A percentile compares a stretch with the other conserved stretches of the same genome.
Evolutionary conservation across 768 basidiomycete genomes (phyloP).

Genomic region (Termitomyces sp.): DNA sequence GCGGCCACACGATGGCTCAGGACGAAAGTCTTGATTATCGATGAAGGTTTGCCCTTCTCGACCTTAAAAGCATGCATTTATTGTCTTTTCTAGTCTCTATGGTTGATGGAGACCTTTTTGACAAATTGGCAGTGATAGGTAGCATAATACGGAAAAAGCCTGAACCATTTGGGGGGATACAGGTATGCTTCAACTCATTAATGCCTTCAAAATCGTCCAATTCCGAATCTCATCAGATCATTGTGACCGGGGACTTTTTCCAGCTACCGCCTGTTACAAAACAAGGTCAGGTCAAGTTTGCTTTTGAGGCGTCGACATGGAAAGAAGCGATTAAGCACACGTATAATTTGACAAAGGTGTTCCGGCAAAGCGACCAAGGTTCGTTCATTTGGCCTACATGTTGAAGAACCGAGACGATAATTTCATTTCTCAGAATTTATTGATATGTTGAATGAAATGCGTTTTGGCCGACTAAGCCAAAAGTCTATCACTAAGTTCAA

Average conservation of each 20-base stretch:
- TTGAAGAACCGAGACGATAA: not conserved
- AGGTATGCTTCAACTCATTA: slow-evolving; percentile 37
- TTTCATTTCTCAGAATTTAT: slow-evolving; percentile 60
- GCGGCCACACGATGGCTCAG: slow-evolving; percentile 73
- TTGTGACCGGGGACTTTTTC: slow-evolving; percentile 97
- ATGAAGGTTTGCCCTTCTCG: slow-evolving; percentile 50
- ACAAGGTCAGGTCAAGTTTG: slow-evolving; percentile 65
- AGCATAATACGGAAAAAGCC: slow-evolving; percentile 51
- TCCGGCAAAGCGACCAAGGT: slow-evolving; percentile 92
- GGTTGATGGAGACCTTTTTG: slow-evolving; percentile 91
- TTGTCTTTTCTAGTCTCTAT: slow-evolving; percentile 75
- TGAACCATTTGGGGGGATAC: slow-evolving; percentile 89
- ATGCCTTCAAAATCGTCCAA: not conserved
- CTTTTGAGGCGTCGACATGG: slow-evolving; percentile 88
- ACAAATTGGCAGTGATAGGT: slow-evolving; percentile 79
- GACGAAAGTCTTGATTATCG: slow-evolving; percentile 79
- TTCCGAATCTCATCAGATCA: slow-evolving; percentile 39
- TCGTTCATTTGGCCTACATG: slow-evolving; percentile 15
- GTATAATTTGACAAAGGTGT: slow-evolving; percentile 93
- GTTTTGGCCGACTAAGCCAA: slow-evolving; percentile 68
- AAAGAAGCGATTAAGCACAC: slow-evolving; percentile 64
- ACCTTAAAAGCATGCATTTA: not conserved
- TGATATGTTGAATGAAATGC: slow-evolving; percentile 98
- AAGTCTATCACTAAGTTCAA: slow-evolving; percentile 69
- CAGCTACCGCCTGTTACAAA: slow-evolving; percentile 92